Conservation (phyloP, 1,139 yeast species). For the Protomyces macrosporus region DNA sequence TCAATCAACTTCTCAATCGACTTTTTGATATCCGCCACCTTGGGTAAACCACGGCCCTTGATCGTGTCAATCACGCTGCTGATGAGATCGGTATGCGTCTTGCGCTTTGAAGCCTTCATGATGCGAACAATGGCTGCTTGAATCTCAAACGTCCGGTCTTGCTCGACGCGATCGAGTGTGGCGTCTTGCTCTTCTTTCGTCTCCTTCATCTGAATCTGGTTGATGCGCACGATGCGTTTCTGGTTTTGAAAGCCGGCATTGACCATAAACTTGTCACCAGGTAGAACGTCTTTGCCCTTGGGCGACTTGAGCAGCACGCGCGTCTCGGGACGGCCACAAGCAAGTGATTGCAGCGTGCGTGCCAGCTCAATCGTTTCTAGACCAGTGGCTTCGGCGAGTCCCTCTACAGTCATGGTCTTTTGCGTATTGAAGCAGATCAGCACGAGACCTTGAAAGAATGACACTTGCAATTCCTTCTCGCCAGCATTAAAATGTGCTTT, state of each 20-base stretch:
- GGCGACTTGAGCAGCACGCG: constrained; percentile 36
- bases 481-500: constrained; percentile 38
- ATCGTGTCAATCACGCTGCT: constrained; percentile 36
- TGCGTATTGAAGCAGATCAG: constrained; percentile 36
- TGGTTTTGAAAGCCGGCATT: constrained; percentile 38
- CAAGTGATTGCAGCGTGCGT: constrained; percentile 37
- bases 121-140: constrained; percentile 41
- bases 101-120: constrained; percentile 56
- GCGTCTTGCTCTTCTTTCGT: constrained; percentile 34
- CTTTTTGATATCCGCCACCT: constrained; percentile 37
- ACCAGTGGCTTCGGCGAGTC: constrained; percentile 33
- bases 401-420: constrained; percentile 31
- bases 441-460: constrained; percentile 37
- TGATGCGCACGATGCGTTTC: constrained; percentile 36
- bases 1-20: constrained; percentile 39
- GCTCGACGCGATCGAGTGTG: constrained; percentile 34
- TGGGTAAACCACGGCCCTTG: constrained; percentile 36
- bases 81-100: constrained; percentile 41
- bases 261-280: constrained; percentile 36
- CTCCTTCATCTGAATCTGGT: constrained; percentile 37
- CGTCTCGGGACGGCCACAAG: constrained; percentile 34
- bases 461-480: constrained; percentile 36
- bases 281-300: constrained; percentile 33
- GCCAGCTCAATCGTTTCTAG: constrained; percentile 33
- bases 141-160: constrained; percentile 39